phyloP scores from a whole-genome alignment of 148 eudicot genomes.

The Fagopyrum homotropicum region DNA sequence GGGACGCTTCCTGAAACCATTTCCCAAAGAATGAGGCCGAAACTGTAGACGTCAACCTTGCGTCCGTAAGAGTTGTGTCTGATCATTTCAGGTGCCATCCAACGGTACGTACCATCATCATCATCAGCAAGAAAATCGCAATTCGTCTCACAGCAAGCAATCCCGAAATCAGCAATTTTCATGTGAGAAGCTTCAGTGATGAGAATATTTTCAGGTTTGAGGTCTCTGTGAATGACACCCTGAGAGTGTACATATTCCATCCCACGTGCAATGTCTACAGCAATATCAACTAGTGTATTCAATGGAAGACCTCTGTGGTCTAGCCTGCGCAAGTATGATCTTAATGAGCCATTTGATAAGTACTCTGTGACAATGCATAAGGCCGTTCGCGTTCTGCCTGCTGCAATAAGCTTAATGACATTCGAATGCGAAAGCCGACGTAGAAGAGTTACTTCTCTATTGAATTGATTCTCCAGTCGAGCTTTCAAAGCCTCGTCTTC shows the following conservation, averaged over 20 bases:
- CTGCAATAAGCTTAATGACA: slow-evolving; percentile 55
- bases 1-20: slow-evolving; percentile 74
- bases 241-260: slow-evolving; percentile 90
- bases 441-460: slow-evolving; percentile 66
- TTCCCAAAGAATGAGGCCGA: slow-evolving; percentile 87
- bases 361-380: slow-evolving; percentile 70
- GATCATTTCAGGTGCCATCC: slow-evolving; percentile 99
- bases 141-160: slow-evolving; percentile 71
- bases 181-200: slow-evolving; percentile 56
- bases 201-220: slow-evolving; percentile 82
- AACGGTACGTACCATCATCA: slow-evolving; percentile 87
- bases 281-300: slow-evolving; percentile 43
- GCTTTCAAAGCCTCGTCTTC: slow-evolving; percentile 47
- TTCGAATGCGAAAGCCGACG: slow-evolving; percentile 58
- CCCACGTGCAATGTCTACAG: slow-evolving; percentile 78
- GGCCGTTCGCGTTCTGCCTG: slow-evolving; percentile 68
- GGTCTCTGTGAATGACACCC: slow-evolving; percentile 83
- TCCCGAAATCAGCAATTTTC: slow-evolving; percentile 91
- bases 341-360: slow-evolving; percentile 74
- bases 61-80: slow-evolving; percentile 58
- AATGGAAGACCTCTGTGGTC: slow-evolving; percentile 51
- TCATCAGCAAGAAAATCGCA: slow-evolving; percentile 72
- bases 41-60: slow-evolving; percentile 85
- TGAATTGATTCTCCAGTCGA: slow-evolving; percentile 73
- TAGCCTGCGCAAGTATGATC: slow-evolving; percentile 78